Base-by-base conservation (phyloP, 169 alveolate genomes). In the Hepatocystis sp. region DNA sequence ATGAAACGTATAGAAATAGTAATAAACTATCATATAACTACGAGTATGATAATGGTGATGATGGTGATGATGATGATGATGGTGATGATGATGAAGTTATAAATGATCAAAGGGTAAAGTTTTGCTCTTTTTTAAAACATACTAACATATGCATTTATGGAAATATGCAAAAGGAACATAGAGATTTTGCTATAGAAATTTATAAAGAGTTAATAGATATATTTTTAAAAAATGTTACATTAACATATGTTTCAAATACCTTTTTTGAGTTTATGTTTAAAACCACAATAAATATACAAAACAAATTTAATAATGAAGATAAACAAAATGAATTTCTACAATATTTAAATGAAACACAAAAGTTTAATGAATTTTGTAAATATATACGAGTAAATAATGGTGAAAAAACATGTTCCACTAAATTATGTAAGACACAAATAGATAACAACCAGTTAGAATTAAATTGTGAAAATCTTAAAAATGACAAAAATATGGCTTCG, bases 131-230 rank as follows among this genome's bases (percentile, higher is more conserved):
- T 61, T 44, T 53, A 56, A 81, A 36, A 36, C 60, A 32, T 28
- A 49, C 76, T 47, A 47, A 47, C 15, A 10, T 61, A 4, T 52
- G 84, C 11, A 30, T 56, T 7, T 61, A 66, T 5, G 78, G 67
- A 63, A 51, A 30, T 10, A 63, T 81, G 3, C 60, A 49, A n/a
- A 60, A 64, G 23, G 89, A 81, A 23, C 44, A 52, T 19, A 51
- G 89, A 61, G 63, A 53, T 67, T 81, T 81, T 65, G 89, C 89
- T 36, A 63, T 64, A 47, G 89, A 81, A 81, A 81, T 81, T 19
- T 81, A 63, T 55, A 42, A 81, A 61, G 89, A 81, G 47, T 15
- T 81, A 53, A 28, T 81, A 1, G 89, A 61, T 46, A 63, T 81
- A 61, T 81, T 63, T 66, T 61, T 81, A 66, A 63, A 36, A 42